These are phyloP conservation scores for Phalaenopsis aphrodite DNA, from an alignment of 106 monocot species.

Conservation along the genomic window DNA sequence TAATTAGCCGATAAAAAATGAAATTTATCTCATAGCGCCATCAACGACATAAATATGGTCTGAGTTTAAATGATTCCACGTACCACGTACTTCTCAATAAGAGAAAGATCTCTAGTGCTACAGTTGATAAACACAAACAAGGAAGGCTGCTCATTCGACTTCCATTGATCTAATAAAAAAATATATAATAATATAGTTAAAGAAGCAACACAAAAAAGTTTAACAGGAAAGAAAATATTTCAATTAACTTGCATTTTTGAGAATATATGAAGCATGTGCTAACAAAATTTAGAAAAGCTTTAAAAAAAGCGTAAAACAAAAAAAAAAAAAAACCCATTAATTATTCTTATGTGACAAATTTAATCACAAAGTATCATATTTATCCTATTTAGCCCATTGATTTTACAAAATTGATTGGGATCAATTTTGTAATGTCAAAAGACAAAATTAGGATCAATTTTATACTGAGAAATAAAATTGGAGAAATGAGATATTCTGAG, in stretches of 20 bases:
- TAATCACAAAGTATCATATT: too few relatives aligned
- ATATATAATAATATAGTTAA: neutral
- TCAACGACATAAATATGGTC: neutral
- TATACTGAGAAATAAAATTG: too few relatives aligned
- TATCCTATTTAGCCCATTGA: too few relatives aligned
- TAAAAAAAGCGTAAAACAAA: too few relatives aligned
- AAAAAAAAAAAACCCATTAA: too few relatives aligned
- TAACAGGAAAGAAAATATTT: neutral
- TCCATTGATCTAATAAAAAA: constrained; percentile 24
- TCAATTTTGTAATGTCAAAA: too few relatives aligned
- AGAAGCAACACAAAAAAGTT: neutral
- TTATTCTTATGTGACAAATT: too few relatives aligned
- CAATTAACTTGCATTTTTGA: neutral
- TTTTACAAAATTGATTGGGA: too few relatives aligned
- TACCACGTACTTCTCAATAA: constrained; percentile 99
- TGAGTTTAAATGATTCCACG: constrained; percentile 10
- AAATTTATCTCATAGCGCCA: neutral
- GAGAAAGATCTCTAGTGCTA: constrained; percentile 86
- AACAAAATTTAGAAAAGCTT: too few relatives aligned
- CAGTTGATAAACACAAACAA: constrained; percentile 89
- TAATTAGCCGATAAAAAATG: neutral
- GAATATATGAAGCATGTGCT: neutral
- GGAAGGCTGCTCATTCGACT: constrained; percentile 64
- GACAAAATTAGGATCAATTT: too few relatives aligned
- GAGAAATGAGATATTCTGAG: too few relatives aligned